Conservation (phyloP, 345 rosid genomes). For the Moricandia moricandioides region DNA sequence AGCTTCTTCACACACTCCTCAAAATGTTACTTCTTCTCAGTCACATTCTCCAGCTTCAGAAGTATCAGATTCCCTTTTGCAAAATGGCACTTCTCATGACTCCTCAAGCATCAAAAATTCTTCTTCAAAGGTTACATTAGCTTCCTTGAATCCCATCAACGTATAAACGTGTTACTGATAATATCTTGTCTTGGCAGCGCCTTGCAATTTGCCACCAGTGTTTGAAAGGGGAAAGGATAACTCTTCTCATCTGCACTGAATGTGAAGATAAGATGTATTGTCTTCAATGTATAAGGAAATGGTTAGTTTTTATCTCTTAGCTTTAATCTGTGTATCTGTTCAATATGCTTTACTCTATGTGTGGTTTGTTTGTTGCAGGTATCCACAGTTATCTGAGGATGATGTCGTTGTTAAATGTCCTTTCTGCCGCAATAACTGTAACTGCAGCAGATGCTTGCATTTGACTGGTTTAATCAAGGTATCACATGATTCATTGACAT, state of each 20-base stretch:
- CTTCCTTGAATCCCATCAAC: background rate
- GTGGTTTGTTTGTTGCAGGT: slow-evolving; percentile 48
- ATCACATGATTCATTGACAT: background rate
- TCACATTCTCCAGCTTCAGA: slow-evolving; percentile 21
- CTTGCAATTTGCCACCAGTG: slow-evolving; percentile 55
- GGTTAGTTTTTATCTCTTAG: slow-evolving; percentile 43
- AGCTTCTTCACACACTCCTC: slow-evolving; percentile 1
- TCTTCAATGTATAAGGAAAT: slow-evolving; percentile 53
- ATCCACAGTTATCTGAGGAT: slow-evolving; percentile 57
- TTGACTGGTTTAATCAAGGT: slow-evolving; percentile 62
- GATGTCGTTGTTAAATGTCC: slow-evolving; percentile 65
- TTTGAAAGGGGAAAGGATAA: slow-evolving; percentile 49
- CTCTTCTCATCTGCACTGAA: slow-evolving; percentile 50
- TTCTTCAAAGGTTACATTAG: slow-evolving; percentile 10
- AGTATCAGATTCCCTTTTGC: slow-evolving; percentile 23
- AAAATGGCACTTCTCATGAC: slow-evolving; percentile 4
- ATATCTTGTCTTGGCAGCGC: no score
- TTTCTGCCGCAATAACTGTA: slow-evolving; percentile 71
- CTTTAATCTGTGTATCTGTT: background rate
- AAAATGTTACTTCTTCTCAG: background rate
- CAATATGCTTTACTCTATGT: background rate
- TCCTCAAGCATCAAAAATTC: background rate
- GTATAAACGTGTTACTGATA: background rate
- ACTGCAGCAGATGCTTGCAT: slow-evolving; percentile 77
- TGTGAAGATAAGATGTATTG: slow-evolving; percentile 53